Evolutionary conservation across 495 filamentous ascomycete genomes (phyloP).

Genomic region (Podospora conica): DNA sequence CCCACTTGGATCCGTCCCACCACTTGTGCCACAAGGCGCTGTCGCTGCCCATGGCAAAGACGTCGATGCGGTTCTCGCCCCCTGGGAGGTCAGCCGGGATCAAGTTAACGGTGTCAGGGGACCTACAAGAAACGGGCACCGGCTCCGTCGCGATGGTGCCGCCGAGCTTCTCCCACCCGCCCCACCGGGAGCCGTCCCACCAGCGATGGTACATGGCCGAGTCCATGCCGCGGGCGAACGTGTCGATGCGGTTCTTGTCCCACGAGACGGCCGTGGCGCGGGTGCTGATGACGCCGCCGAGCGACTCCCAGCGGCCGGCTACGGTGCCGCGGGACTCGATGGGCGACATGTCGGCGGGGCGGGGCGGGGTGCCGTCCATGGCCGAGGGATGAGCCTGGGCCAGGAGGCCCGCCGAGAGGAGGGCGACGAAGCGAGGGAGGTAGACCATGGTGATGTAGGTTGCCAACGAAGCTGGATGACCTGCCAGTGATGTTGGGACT

Average conservation of each 20-base stretch:
- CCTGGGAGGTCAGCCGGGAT: conserved; percentile 27
- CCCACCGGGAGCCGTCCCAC: conserved; percentile 12
- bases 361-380: not conserved
- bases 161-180: conserved; percentile 26
- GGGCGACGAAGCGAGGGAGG: not conserved
- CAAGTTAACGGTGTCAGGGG: conserved; percentile 19
- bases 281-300: conserved; percentile 4
- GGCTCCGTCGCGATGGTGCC: conserved; percentile 18
- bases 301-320: conserved; percentile 11
- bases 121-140: conserved; percentile 14
- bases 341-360: not conserved
- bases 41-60: conserved; percentile 10
- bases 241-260: conserved; percentile 9
- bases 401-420: not conserved
- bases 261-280: conserved; percentile 3
- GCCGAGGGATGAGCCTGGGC: not conserved
- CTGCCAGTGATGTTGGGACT: too few relatives aligned
- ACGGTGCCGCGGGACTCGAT: conserved; percentile 1
- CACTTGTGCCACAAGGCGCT: conserved; percentile 4
- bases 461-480: too few relatives aligned
- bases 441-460: not conserved
- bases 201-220: conserved; percentile 7
- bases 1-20: conserved; percentile 10
- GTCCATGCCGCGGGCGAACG: conserved; percentile 7
- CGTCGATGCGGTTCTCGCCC: conserved; percentile 7